Conservation (phyloP, 164 flowering plant genomes). For the Dillenia turbinata region DNA sequence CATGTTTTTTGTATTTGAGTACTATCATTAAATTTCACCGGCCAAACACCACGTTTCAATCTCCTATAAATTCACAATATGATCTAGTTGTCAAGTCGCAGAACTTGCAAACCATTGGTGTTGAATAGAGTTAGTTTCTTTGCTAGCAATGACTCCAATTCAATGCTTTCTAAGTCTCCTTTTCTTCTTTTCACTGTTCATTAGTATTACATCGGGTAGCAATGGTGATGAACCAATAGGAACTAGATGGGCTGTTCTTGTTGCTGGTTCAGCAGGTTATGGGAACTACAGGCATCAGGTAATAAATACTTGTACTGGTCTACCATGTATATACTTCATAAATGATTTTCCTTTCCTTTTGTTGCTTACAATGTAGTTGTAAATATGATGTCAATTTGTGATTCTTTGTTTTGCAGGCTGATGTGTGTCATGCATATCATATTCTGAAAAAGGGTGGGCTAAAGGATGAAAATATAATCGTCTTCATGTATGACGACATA, state of each 20-base stretch:
- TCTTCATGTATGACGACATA: conserved; percentile 9
- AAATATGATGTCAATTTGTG: neutral
- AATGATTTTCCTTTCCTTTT: neutral
- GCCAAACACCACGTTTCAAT: no score
- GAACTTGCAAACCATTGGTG: no score
- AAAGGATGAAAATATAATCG: conserved; percentile 56
- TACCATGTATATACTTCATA: no score
- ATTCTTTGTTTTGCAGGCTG: conserved; percentile 17
- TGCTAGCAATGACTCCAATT: no score
- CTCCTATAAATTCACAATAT: no score
- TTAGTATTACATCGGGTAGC: no score
- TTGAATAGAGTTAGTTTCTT: no score
- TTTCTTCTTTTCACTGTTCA: no score
- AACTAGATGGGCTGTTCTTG: conserved; percentile 47
- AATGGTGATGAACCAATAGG: conserved; percentile 9
- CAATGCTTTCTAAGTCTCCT: no score
- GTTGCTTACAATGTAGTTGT: neutral
- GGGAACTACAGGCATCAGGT: conserved; percentile 72
- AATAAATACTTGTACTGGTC: neutral
- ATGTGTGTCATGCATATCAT: conserved; percentile 30
- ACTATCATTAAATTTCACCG: no score
- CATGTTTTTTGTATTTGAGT: no score
- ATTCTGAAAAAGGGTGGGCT: conserved; percentile 12
- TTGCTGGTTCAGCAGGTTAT: conserved; percentile 28
- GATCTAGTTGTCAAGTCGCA: no score